Evolutionary conservation across 495 filamentous ascomycete genomes (phyloP), one percentile per base, ranked within the genome.

Genomic region (Daldinia concentrica): DNA sequence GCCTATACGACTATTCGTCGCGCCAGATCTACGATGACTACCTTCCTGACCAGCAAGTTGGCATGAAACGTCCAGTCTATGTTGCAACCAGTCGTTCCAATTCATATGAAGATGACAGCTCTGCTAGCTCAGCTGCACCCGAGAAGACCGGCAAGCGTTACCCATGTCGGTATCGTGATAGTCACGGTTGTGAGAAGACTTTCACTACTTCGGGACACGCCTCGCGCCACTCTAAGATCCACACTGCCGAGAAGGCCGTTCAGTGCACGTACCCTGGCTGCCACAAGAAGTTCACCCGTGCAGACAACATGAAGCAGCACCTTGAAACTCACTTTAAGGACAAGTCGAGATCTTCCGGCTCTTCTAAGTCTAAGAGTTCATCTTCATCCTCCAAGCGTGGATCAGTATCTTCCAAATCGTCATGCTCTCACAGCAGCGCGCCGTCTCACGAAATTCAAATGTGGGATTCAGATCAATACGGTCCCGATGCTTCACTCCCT

Each of bases 291-390:
- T 98, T 98, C 76, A 97, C 95, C 5, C 90, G 95, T 50, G 93
- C 95, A 75, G 95, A 98, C 82, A 98, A 98, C 81, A 98, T 98
- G 92, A 97, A 97, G 84, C 95, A 98, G 74, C 95, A 98, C 75
- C 90, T 93, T 58, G 89, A 94, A 55, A 98, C 95, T 0, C 95
- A 98, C 79, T 89, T 83, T 79, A 89, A 86, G 74, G 82, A 85
- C 58, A 82, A 83, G 72, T 77, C 81, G 1, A 78, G 83, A 17
- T 72, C 79, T 15, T 72, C 76, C 1, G 64, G 56, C 41, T 63
- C 71, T 9, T 62, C 76, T 9, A 78, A 78, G 19, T 74, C 78
- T 5, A 77, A 79, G 63, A 77, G 77, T n/a, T 72, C 78, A n/a
- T 76, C 77, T n/a, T 79, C 79, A 0, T 66, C 70, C 41, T 77